phyloP scores from a whole-genome alignment of 352 stramenopile genomes.

The Phytophthora foliorum region DNA sequence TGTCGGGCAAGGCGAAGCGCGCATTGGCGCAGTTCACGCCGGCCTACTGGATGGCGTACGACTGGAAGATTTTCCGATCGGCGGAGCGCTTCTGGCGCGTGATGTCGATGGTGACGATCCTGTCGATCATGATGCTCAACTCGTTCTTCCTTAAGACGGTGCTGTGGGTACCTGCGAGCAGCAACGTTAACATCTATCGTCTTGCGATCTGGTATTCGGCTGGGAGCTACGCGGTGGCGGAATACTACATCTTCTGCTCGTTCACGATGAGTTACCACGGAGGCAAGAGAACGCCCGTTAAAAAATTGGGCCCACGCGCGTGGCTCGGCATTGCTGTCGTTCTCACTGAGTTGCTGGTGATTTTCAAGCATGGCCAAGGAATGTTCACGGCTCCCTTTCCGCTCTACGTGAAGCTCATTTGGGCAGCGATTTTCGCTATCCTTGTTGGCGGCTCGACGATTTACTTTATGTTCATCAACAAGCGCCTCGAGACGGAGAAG shows the following conservation, averaged over 20 bases:
- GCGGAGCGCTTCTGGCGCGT: conserved; percentile 92
- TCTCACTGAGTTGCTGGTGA: conserved; percentile 78
- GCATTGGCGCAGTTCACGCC: conserved; percentile 92
- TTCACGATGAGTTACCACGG: conserved; percentile 80
- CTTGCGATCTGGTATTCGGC: conserved; percentile 88
- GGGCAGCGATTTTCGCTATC: conserved; percentile 79
- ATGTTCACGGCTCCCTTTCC: conserved; percentile 93
- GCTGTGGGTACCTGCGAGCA: conserved; percentile 90
- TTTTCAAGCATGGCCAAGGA: conserved; percentile 84
- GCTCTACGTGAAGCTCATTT: conserved; percentile 81
- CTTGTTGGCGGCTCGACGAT: conserved; percentile 81
- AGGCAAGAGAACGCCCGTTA: conserved; percentile 64
- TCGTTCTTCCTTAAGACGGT: conserved; percentile 97
- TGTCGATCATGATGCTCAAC: conserved; percentile 96
- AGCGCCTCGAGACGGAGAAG: conserved; percentile 44
- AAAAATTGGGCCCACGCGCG: conserved; percentile 84
- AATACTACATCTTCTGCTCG: conserved; percentile 93
- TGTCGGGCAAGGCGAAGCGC: conserved; percentile 83
- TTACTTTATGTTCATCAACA: conserved; percentile 88
- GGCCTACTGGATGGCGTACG: conserved; percentile 91
- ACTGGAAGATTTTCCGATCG: conserved; percentile 95
- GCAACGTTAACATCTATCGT: conserved; percentile 83
- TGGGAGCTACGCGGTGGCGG: conserved; percentile 87
- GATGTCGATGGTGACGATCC: conserved; percentile 90
- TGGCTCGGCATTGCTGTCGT: conserved; percentile 89